Evolutionary conservation across 2,329 filamentous ascomycete species (phyloP), one percentile per base, ranked within the genome.

Genomic region (Diaporthe destruens): DNA sequence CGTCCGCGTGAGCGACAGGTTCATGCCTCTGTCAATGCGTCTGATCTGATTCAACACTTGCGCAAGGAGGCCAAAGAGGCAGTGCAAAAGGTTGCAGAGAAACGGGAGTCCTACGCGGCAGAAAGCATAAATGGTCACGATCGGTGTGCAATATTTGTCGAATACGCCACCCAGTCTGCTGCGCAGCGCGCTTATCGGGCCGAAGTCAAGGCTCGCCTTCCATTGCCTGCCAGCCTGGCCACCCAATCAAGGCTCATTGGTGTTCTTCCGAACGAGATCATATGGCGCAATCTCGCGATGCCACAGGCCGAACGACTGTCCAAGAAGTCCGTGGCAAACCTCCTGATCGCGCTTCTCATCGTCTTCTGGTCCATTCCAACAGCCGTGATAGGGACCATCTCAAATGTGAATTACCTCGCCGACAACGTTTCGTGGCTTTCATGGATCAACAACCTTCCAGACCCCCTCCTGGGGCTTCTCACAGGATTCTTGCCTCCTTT

Each of bases 211-310:
- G 39, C 51, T 32, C 94, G 96, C 80, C 89, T 93, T 71, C 91
- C 93, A 36, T 47, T 74, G 12, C 73, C 71, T 36, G 16, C 66
- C 29, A 59, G 63, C 34, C 85, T 96, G 54, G 93, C 95, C 81
- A 95, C 98, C 92, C 89, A 92, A 29, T 94, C 95, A 61, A 91
- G 94, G 39, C 94, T 92, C 78, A 95, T 96, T 71, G 95, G 94
- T 57, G 87, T 98, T 68, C 89, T 89, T 69, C 96, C 96, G 0
- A 85, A 86, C 6, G 95, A 98, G 78, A 86, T 98, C 66, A 91
- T 98, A 75, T 99, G 96, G 96, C 20, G 44, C 29, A 74, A 72
- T 20, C 66, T 74, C 7, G 73, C 71, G 5, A 74, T 74, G 66
- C 71, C 73, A 16, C 73, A 74, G 49, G 71, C 71, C n/a, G 71